Conservation (phyloP, 805 yeast genomes). For the Starmerella geochares region DNA sequence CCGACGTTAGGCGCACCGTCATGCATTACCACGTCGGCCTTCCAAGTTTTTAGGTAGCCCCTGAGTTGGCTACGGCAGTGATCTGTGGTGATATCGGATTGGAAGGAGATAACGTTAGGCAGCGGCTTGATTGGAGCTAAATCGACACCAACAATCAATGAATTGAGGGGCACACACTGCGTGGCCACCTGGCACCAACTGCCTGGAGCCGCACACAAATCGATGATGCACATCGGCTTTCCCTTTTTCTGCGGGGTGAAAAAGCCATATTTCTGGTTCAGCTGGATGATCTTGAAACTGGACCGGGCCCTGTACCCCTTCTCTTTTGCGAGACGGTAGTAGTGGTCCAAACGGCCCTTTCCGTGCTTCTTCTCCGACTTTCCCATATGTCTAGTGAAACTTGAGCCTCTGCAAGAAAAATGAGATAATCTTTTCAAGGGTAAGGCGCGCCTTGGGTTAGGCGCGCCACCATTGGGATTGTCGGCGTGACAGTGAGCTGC, state of each 20-base stretch:
- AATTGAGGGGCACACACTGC: conserved; percentile 80
- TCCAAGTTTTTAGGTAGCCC: conserved; percentile 97
- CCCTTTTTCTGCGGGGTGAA: conserved; percentile 68
- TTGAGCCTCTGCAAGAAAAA: conserved; percentile 2
- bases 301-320: conserved; percentile 99
- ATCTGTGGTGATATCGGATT: conserved; percentile 94
- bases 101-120: conserved; percentile 89
- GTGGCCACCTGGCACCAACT: conserved; percentile 99
- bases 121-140: conserved; percentile 94
- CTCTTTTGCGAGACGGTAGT: conserved; percentile 92
- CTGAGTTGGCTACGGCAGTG: conserved; percentile 91
- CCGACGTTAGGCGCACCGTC: conserved; percentile 99
- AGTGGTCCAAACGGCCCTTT: conserved; percentile 97
- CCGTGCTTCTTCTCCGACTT: conserved; percentile 88
- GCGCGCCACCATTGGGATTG: neutral
- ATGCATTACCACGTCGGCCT: conserved; percentile 93
- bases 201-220: conserved; percentile 98
- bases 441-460: neutral
- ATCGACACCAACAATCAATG: conserved; percentile 96
- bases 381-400: conserved; percentile 46
- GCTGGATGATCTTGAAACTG: conserved; percentile 86
- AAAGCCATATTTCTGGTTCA: conserved; percentile 93
- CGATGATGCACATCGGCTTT: conserved; percentile 78
- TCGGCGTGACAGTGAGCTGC: neutral
- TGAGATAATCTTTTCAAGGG: conserved; percentile 17